Conservation (phyloP, 2,329 filamentous ascomycete species). For the Arthrobotrys entomopaga region DNA sequence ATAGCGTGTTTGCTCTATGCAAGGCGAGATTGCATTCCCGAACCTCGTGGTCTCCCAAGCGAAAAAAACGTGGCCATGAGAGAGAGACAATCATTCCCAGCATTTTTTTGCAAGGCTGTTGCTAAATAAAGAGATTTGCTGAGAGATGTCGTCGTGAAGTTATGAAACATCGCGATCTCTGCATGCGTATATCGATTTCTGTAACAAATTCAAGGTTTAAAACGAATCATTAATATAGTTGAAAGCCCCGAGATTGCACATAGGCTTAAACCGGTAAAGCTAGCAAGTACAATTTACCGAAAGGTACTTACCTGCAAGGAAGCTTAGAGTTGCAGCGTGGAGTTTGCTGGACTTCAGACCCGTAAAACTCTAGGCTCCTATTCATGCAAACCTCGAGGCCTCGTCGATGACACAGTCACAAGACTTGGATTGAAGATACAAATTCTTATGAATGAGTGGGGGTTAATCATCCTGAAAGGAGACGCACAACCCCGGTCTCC, state of each 20-base stretch:
- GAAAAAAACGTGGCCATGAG: slow-evolving; percentile 41
- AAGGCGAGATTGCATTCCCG: slow-evolving; percentile 40
- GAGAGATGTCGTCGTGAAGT: background rate
- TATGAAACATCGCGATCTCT: slow-evolving; percentile 5
- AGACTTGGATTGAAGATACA: too few species aligned
- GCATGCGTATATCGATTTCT: background rate
- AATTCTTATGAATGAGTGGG: too few species aligned
- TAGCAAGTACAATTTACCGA: too few species aligned
- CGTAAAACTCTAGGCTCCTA: too few species aligned
- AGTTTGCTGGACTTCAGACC: too few species aligned
- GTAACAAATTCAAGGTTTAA: background rate
- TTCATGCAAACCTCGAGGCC: too few species aligned
- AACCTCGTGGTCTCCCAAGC: slow-evolving; percentile 48
- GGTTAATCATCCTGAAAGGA: background rate
- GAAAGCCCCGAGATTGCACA: too few species aligned
- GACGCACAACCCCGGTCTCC: background rate
- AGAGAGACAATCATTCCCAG: slow-evolving; percentile 7
- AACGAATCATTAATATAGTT: background rate
- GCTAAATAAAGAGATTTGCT: background rate
- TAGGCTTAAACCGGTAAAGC: too few species aligned
- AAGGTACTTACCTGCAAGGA: too few species aligned
- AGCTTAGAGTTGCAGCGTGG: too few species aligned
- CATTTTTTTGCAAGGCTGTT: slow-evolving; percentile 8
- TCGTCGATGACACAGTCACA: too few species aligned
- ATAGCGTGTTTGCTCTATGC: slow-evolving; percentile 51